Conservation (phyloP, 441 rosid genomes). For the Populus tomentosa region DNA sequence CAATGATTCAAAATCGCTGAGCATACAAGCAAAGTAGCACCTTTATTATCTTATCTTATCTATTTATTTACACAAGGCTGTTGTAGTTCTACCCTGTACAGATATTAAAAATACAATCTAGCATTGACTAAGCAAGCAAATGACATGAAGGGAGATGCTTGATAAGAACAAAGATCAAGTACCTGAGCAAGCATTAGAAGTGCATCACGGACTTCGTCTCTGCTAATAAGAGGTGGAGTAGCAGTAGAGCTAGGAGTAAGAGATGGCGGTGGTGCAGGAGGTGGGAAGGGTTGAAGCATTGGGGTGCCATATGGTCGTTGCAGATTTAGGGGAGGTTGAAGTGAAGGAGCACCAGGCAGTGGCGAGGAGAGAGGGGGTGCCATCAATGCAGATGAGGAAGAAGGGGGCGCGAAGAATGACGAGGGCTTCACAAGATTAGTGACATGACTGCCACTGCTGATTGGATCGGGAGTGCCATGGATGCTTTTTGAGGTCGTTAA, state of each 20-base stretch:
- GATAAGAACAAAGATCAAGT: neutral
- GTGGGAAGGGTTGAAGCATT: constrained; percentile 72
- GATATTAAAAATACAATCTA: neutral
- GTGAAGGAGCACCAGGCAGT: constrained; percentile 35
- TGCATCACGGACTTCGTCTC: constrained; percentile 60
- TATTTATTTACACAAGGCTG: neutral
- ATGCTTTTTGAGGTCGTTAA: constrained; percentile 23
- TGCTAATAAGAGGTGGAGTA: constrained; percentile 31
- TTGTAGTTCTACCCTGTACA: neutral
- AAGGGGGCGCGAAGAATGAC: constrained; percentile 43
- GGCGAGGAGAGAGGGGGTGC: constrained; percentile 45
- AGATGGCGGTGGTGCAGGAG: constrained; percentile 63
- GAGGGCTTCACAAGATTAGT: constrained; percentile 60
- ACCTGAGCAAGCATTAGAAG: constrained; percentile 63
- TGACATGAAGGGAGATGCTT: neutral
- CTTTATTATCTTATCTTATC: neutral
- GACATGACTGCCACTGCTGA: constrained; percentile 33
- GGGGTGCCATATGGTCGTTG: constrained; percentile 63
- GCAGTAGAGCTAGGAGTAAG: constrained; percentile 42
- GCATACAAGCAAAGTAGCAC: neutral
- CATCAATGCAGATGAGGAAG: constrained; percentile 41
- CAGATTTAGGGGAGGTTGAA: constrained; percentile 46
- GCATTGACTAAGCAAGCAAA: neutral
- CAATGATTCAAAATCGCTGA: neutral
- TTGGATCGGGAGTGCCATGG: constrained; percentile 35